phyloP scores from a whole-genome alignment of 257 asterid species.

The Solanum paucissectum region DNA sequence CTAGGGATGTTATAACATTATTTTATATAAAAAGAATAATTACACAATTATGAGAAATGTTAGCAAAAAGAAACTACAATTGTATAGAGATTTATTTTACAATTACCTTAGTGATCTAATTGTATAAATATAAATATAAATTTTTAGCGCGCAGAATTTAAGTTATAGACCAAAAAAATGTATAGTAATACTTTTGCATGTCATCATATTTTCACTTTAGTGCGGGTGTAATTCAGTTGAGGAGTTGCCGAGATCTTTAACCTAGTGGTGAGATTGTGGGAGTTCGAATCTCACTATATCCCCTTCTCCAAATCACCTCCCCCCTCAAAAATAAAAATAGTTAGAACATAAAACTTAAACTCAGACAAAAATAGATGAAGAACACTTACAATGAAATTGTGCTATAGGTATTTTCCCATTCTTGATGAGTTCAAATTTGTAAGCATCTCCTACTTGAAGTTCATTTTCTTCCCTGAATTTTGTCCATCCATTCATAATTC shows the following conservation, averaged over 20 bases:
- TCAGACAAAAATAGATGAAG: not conserved
- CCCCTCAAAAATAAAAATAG: not conserved
- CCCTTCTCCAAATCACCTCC: not conserved
- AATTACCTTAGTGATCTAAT: too few relatives aligned
- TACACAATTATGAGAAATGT: not conserved
- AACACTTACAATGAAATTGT: not conserved
- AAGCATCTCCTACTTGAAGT: conserved; percentile 2
- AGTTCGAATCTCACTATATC: not conserved
- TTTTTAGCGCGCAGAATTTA: not conserved
- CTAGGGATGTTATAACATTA: not conserved
- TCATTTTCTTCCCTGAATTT: not conserved
- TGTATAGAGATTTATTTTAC: too few relatives aligned
- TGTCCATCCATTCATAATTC: not conserved
- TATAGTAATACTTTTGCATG: not conserved
- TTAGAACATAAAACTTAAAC: not conserved
- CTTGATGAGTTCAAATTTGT: not conserved
- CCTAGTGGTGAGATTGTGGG: not conserved
- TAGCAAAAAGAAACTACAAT: not conserved
- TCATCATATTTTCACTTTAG: not conserved
- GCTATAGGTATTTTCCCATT: not conserved
- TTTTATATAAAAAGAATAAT: not conserved
- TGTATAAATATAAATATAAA: too few relatives aligned
- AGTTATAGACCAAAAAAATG: not conserved
- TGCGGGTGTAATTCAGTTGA: not conserved
- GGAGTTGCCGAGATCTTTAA: not conserved